Evolutionary conservation across 2,329 filamentous ascomycete genomes (phyloP), one percentile per base, ranked within the genome.

Genomic region (Pseudonectria foliicola): DNA sequence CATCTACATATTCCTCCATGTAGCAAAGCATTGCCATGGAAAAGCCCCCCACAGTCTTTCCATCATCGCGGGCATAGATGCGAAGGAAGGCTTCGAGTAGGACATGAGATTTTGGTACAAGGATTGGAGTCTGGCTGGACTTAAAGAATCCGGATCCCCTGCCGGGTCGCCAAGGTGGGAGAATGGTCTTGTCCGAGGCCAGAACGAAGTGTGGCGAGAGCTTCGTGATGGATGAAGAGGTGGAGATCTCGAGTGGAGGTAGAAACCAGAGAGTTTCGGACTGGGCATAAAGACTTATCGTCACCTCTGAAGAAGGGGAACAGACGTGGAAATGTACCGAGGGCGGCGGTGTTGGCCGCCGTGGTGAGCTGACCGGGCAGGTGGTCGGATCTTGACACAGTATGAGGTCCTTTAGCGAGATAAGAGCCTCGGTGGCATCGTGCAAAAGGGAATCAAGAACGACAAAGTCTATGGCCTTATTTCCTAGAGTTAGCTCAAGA

Each of bases 241-340:
- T 36, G 6, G 38, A 38, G 16, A 16, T 27, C 31, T 45, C 42
- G 21, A 55, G 16, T 5, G 29, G 35, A 16, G 52, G 45, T 3
- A 53, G 33, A 31, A 53, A 52, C 46, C 48, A 49, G 1, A 53
- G 45, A 6, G 45, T 46, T 11, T 50, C 42, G 8, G 48, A 50
- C 24, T 50, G 48, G 12, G 33, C 21, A 31, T 51, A 52, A 2
- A 53, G 35, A 4, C 43, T 46, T 7, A 50, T 41, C 3, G 40
- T 46, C 23, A 46, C 13, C 10, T 53, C 49, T 3, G 46, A 42
- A 13, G 25, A 16, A 6, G 25, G 18, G 33, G 45, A 18, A 21
- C 18, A 21, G 18, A 21, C 8, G 27, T 46, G 42, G 23, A 39
- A 33, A 31, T 49, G 42, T 26, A 34, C 34, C 31, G 35, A 29